Base-by-base conservation (phyloP, 805 yeast genomes). In the Kuraishia ogatae region DNA sequence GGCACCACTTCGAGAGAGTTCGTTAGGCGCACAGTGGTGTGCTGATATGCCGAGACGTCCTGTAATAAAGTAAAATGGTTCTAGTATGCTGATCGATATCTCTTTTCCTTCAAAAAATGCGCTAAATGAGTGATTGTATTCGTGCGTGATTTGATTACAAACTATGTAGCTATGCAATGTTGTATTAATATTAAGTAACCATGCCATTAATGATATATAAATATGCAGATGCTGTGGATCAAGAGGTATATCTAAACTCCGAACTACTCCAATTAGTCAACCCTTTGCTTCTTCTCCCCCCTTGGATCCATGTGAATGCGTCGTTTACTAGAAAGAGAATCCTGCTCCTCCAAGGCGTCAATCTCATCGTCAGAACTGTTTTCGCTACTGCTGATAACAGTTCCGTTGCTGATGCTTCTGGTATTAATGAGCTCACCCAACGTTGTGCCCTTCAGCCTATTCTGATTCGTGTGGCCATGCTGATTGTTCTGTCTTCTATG, bases 251-350 rank as follows among this genome's bases (percentile, higher is more conserved):
- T 26, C 29, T 10, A 26, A 10, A 26, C 29, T 26, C 29, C 29
- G 8, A 5, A 5, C 29, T 17, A 7, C 43, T 10, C 15, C 17
- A 15, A 13, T 43, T 46, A 21, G 26, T 39, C 26, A 24, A 20
- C 39, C 50, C 39, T 28, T 39, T 13, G 35, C 48, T 17, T 48
- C 55, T 52, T 50, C 53, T 53, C 28, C n/a, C 35, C 53, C 57
- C 50, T 53, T 39, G 15, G 24, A 21, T 28, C 39, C 20, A 20
- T 23, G 4, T n/a, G n/a, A 48, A 39, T 26, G 15, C 39, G 26
- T 19, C 52, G 47, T 46, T 53, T 53, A 22, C 28, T 22, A 29
- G 39, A 51, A 29, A 35, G 52, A 39, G 23, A 23, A 23, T 49
- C 51, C 51, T 49, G 35, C 51, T 49, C 51, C 17, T 22, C 28